A percentile compares a stretch with the other conserved stretches of the same genome.
phyloP scores from a whole-genome alignment of 352 stramenopile species.

The Phytophthora parvispora region DNA sequence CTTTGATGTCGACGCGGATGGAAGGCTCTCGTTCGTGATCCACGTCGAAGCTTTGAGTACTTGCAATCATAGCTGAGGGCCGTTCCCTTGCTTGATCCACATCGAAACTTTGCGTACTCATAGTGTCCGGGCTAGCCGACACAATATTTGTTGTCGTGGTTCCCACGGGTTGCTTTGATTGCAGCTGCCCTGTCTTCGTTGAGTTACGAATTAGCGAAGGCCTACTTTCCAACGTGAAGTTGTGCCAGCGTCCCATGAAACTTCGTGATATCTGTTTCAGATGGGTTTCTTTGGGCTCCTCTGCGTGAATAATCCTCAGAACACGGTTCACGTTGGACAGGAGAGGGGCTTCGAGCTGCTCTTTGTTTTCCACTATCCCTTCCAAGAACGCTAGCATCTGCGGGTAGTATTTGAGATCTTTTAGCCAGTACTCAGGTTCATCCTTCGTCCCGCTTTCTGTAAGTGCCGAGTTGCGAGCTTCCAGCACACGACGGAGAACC shows the following conservation, averaged over 20 bases:
- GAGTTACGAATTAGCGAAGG: slow-evolving; percentile 37
- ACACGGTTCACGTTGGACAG: slow-evolving; percentile 84
- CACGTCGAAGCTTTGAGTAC: slow-evolving; percentile 64
- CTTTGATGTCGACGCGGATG: slow-evolving; percentile 64
- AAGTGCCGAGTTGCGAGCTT: slow-evolving; percentile 54
- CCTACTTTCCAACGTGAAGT: slow-evolving; percentile 70
- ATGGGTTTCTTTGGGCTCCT: slow-evolving; percentile 62
- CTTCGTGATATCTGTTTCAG: slow-evolving; percentile 60
- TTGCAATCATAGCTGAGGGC: slow-evolving; percentile 12
- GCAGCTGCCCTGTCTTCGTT: slow-evolving; percentile 20
- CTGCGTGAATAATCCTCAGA: slow-evolving; percentile 73
- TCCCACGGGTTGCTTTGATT: slow-evolving; percentile 26
- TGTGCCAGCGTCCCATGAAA: slow-evolving; percentile 85
- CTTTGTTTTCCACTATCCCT: slow-evolving; percentile 59
- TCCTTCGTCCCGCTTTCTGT: slow-evolving; percentile 42
- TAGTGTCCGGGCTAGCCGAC: slow-evolving; percentile 11
- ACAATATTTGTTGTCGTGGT: slow-evolving; percentile 10
- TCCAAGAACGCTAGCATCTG: slow-evolving; percentile 72
- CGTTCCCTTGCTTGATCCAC: slow-evolving; percentile 60
- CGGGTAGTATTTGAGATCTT: slow-evolving; percentile 74
- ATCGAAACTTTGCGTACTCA: slow-evolving; percentile 61
- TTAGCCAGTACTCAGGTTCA: slow-evolving; percentile 56
- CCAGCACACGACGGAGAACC: slow-evolving; percentile 75
- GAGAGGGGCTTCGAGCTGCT: slow-evolving; percentile 51
- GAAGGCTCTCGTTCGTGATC: slow-evolving; percentile 54